Percentiles rank a stretch among this genome's conserved stretches.
These are phyloP conservation scores for Sclerotinia borealis DNA, from an alignment of 2,329 filamentous ascomycete genomes.

Conservation along the genomic window DNA sequence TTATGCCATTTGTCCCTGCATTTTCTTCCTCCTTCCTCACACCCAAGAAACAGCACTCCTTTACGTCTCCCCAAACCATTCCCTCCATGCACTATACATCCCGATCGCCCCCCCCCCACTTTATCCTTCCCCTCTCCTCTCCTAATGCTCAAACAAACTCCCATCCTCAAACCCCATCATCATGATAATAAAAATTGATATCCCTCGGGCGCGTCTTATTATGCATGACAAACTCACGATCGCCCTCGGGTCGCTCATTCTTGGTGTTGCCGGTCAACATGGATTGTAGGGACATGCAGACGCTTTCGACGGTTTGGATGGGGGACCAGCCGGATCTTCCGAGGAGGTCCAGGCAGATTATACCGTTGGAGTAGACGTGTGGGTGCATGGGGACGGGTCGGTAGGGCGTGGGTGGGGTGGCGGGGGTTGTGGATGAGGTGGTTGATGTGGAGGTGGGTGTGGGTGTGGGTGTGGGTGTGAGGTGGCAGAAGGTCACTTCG, in stretches of 20 bases:
- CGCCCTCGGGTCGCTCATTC: conserved; percentile 82
- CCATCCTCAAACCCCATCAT: conserved; percentile 56
- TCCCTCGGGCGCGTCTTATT: conserved; percentile 78
- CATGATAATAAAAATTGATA: conserved; percentile 91
- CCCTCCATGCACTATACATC: too few species aligned
- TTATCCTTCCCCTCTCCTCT: background rate
- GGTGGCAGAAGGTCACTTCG: conserved; percentile 80
- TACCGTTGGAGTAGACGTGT: conserved; percentile 86
- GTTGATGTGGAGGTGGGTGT: conserved; percentile 48
- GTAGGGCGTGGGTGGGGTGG: conserved; percentile 47
- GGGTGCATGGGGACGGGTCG: conserved; percentile 86
- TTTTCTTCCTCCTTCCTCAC: background rate
- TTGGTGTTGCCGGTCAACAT: conserved; percentile 96
- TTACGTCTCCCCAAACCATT: too few species aligned
- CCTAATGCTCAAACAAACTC: too few species aligned
- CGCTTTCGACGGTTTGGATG: conserved; percentile 92
- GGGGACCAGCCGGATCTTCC: conserved; percentile 88
- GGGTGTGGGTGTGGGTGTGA: background rate
- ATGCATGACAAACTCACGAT: conserved; percentile 78
- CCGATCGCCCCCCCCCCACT: background rate
- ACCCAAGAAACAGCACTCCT: background rate
- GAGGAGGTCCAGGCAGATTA: conserved; percentile 94
- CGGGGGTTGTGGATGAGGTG: conserved; percentile 89
- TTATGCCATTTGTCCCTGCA: background rate
- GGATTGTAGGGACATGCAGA: conserved; percentile 95